Conservation (phyloP, 257 asterid species). For the Sherardia arvensis region DNA sequence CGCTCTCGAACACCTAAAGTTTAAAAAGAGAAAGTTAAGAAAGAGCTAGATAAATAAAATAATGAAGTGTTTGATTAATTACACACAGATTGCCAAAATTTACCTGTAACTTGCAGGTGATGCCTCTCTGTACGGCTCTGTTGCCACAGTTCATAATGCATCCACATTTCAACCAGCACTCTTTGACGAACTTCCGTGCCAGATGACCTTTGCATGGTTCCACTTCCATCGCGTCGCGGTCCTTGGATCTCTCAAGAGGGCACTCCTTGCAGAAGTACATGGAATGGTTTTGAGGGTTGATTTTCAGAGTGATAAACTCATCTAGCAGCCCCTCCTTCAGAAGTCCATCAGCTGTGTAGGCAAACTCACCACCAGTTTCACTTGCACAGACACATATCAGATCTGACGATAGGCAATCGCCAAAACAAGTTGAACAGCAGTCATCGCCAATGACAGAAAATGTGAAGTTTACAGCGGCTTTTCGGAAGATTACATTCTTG, state of each 20-base stretch:
- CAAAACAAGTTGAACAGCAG: slow-evolving; percentile 51
- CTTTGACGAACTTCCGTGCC: slow-evolving; percentile 70
- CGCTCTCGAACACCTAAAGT: slow-evolving; percentile 78
- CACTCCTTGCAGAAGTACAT: slow-evolving; percentile 68
- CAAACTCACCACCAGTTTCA: slow-evolving; percentile 76
- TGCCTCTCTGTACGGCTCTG: slow-evolving; percentile 95
- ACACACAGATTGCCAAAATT: slow-evolving; percentile 2
- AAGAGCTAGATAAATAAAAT: not conserved
- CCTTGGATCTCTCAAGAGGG: slow-evolving; percentile 72
- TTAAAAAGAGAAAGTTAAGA: slow-evolving; percentile 11
- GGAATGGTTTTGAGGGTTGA: slow-evolving; percentile 54
- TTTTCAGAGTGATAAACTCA: slow-evolving; percentile 69
- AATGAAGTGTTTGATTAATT: not conserved
- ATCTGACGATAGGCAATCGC: slow-evolving; percentile 59
- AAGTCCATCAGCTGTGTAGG: slow-evolving; percentile 72
- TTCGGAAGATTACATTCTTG: slow-evolving; percentile 58
- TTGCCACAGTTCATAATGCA: slow-evolving; percentile 79
- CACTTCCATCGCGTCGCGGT: slow-evolving; percentile 35
- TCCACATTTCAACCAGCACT: slow-evolving; percentile 97
- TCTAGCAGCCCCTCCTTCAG: slow-evolving; percentile 67
- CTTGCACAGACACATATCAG: slow-evolving; percentile 68
- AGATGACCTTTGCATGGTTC: slow-evolving; percentile 95
- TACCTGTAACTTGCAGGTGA: slow-evolving; percentile 70
- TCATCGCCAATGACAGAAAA: slow-evolving; percentile 67
- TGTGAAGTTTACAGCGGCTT: slow-evolving; percentile 53